Base-by-base conservation (phyloP, 768 basidiomycete genomes). In the Collybiopsis luxurians region DNA sequence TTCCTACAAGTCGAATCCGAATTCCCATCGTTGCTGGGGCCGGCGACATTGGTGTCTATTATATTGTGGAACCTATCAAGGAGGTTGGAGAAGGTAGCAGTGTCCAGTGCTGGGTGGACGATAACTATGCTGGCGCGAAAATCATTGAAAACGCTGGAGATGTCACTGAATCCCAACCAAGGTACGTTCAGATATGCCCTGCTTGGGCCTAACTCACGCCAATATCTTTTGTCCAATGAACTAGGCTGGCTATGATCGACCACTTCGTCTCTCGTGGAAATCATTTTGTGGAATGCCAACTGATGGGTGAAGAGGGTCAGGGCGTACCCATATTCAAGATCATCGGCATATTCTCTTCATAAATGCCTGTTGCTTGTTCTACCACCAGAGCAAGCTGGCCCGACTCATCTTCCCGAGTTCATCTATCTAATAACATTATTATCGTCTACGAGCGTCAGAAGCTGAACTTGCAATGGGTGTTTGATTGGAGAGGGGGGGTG, bases 91-190 rank as follows among this genome's bases (percentile, higher is more conserved):
- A 82, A 58, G 89, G 91, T 30, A 86, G 86, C 63, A 79, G 81
- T 52, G 77, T 95, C 3, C 84, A 90, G 64, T 98, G 97, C 69
- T 98, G 96, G 96, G 97, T 99, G 30, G 97, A 99, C 69, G 95
- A 99, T 69, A 99, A 99, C 67, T 83, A 86, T 60, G 72, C 64
- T 0, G 96, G 97, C 4, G 87, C 85, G 27, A 83, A 83, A 59
- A 79, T 85, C 40, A 78, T 98, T 56, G 83, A 86, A 69, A 95
- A 98, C 66, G 84, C 83, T 1, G 91, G 79, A 3, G 83, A 89
- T 56, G 74, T 86, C 5, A 75, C 72, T 3, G 83, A 84, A 55
- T 71, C 83, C 0, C 81, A 78, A 52, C 81, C 92, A 28, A 79
- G 81, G 92, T 69, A 63, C 90, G 81, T 40, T 34, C 31, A 34